Conservation (phyloP, 2,329 filamentous ascomycete genomes). For the Aspergillus sp. region DNA sequence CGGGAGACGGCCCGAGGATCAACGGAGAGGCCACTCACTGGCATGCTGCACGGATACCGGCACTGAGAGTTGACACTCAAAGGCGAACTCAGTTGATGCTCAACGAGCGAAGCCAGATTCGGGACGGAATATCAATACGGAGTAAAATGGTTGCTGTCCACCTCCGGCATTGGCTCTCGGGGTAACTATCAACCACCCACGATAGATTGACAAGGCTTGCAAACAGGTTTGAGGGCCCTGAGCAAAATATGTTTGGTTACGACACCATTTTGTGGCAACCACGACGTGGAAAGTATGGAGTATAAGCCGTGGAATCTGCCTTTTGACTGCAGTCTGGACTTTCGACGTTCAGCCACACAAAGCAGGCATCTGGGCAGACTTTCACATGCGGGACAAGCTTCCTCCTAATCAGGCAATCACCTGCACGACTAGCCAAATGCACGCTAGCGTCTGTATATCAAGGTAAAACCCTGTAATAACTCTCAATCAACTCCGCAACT, state of each 20-base stretch:
- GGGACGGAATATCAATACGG: too few relatives aligned
- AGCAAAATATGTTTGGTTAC: not conserved
- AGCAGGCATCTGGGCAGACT: not conserved
- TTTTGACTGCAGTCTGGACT: not conserved
- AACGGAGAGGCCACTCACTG: not conserved
- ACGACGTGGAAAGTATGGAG: not conserved
- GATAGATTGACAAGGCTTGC: not conserved
- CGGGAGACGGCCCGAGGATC: constrained; percentile 10
- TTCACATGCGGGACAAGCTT: constrained; percentile 1
- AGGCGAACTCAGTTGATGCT: too few relatives aligned
- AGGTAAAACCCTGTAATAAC: not conserved
- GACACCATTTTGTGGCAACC: not conserved
- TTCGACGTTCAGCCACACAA: too few relatives aligned
- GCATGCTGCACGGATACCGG: not conserved
- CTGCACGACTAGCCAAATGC: not conserved
- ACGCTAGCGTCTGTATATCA: not conserved
- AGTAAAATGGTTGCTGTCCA: too few relatives aligned
- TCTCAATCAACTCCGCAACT: not conserved
- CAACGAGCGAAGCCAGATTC: too few relatives aligned
- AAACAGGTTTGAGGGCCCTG: not conserved
- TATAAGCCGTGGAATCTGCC: not conserved
- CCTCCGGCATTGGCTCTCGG: too few relatives aligned
- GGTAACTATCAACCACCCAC: not conserved
- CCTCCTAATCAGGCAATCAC: not conserved
- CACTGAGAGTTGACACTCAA: not conserved